A percentile compares a stretch with the other conserved stretches of the same genome.
These are phyloP conservation scores for Macadamia integrifolia DNA, from an alignment of 164 flowering plant genomes.

Conservation along the genomic window DNA sequence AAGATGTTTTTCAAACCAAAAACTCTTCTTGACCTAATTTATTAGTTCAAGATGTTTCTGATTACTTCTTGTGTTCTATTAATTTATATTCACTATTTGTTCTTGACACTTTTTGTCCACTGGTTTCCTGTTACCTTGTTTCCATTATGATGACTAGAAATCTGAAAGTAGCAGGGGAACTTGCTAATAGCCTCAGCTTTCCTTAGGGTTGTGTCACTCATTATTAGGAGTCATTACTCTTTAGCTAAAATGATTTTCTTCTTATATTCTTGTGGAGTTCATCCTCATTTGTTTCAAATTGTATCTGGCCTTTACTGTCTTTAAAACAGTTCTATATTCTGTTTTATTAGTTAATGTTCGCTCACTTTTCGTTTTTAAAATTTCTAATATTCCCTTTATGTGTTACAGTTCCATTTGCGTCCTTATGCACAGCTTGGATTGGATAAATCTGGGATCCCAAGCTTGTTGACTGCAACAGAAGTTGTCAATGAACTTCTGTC, in stretches of 20 bases:
- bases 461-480: slow-evolving; percentile 20
- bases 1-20: too few relatives aligned
- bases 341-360: neutral
- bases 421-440: slow-evolving; percentile 81
- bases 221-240: neutral
- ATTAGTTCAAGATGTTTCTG: too few relatives aligned
- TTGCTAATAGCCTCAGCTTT: neutral
- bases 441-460: slow-evolving; percentile 67
- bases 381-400: neutral
- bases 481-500: slow-evolving; percentile 50
- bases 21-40: too few relatives aligned
- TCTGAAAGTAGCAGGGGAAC: too few relatives aligned
- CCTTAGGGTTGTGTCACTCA: too few relatives aligned
- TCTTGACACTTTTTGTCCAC: too few relatives aligned
- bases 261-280: neutral
- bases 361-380: neutral
- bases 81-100: too few relatives aligned
- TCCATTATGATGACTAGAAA: too few relatives aligned
- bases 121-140: too few relatives aligned
- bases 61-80: too few relatives aligned
- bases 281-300: neutral
- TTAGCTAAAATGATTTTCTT: neutral
- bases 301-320: neutral
- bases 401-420: slow-evolving; percentile 77
- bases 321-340: neutral